Conservation (phyloP, 768 basidiomycete species). For the Mycena leptocephala region DNA sequence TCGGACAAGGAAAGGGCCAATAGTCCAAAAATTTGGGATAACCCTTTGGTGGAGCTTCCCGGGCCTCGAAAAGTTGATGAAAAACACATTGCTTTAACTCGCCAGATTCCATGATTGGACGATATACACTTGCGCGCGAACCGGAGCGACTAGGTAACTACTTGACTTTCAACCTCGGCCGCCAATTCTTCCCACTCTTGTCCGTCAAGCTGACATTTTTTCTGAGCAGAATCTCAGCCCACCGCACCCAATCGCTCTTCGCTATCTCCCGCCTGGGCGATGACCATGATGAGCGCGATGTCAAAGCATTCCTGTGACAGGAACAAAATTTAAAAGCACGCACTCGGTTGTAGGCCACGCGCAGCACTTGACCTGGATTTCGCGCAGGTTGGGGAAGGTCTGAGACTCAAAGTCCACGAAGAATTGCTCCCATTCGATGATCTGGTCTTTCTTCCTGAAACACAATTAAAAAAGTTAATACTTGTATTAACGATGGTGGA, state of each 20-base stretch:
- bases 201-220: neutral
- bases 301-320: no score
- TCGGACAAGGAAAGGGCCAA: no score
- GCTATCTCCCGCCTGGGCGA: neutral
- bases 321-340: neutral
- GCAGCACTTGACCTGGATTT: conserved; percentile 14
- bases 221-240: neutral
- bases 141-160: no score
- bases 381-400: conserved; percentile 12
- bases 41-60: no score
- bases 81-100: no score
- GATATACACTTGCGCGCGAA: no score
- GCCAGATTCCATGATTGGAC: no score
- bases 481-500: neutral
- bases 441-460: neutral
- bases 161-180: conserved; percentile 6
- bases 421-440: conserved; percentile 11
- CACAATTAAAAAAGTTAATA: neutral
- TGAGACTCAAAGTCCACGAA: neutral
- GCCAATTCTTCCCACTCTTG: conserved; percentile 9
- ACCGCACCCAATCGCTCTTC: conserved; percentile 5
- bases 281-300: neutral
- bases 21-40: no score
- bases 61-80: no score
- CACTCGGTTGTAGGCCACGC: conserved; percentile 15